Evolutionary conservation across 2,329 filamentous ascomycete species (phyloP).

Genomic region (Colletotrichum falcatum): DNA sequence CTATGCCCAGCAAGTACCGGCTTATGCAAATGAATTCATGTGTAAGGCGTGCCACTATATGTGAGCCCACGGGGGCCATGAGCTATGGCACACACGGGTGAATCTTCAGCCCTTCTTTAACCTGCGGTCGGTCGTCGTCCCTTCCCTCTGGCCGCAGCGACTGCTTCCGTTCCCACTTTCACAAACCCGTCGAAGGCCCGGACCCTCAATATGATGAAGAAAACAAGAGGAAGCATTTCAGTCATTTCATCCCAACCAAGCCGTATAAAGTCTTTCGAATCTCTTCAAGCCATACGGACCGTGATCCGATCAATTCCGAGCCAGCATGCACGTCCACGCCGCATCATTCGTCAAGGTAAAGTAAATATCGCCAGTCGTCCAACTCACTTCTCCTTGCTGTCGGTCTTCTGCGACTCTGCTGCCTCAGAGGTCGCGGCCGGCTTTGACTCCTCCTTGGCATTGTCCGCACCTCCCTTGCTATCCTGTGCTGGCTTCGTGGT

Average conservation of each 20-base stretch:
- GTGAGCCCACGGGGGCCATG: conserved; percentile 15
- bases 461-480: conserved; percentile 36
- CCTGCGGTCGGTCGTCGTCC: conserved; percentile 20
- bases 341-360: conserved; percentile 24
- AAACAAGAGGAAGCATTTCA: conserved; percentile 42
- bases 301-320: conserved; percentile 31
- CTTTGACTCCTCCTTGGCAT: conserved; percentile 39
- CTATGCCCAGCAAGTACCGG: neutral
- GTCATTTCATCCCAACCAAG: conserved; percentile 41
- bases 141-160: conserved; percentile 9
- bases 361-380: conserved; percentile 6
- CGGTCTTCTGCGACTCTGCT: conserved; percentile 30
- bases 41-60: conserved; percentile 28
- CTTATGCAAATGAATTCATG: conserved; percentile 36
- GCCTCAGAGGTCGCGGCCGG: conserved; percentile 24
- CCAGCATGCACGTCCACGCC: conserved; percentile 31
- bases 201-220: conserved; percentile 42
- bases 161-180: conserved; percentile 16
- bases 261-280: conserved; percentile 35
- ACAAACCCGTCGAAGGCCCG: conserved; percentile 28
- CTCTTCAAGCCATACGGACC: conserved; percentile 34
- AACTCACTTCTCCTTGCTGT: conserved; percentile 38
- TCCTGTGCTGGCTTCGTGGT: conserved; percentile 43
- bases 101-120: conserved; percentile 22
- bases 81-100: conserved; percentile 20